A percentile compares a stretch with the other conserved stretches of the same genome.
Evolutionary conservation across 495 filamentous ascomycete genomes (phyloP).

Genomic region (Penicillium parvum): DNA sequence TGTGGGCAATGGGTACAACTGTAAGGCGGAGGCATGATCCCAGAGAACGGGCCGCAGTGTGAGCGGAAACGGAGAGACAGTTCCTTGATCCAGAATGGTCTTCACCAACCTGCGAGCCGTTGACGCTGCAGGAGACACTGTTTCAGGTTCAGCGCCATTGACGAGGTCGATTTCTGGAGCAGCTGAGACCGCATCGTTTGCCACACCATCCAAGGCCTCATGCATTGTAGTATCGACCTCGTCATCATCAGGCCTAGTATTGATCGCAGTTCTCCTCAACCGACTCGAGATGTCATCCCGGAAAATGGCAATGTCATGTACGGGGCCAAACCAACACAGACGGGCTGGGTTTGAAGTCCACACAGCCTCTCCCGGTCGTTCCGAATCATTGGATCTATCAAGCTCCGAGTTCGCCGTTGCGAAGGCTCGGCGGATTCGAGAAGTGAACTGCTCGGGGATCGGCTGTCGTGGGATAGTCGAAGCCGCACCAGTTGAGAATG

Average conservation of each 20-base stretch:
- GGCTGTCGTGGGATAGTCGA: constrained; percentile 65
- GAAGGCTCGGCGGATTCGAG: constrained; percentile 73
- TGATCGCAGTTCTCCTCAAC: constrained; percentile 68
- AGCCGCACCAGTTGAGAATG: constrained; percentile 79
- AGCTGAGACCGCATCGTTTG: constrained; percentile 9
- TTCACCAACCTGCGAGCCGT: constrained; percentile 82
- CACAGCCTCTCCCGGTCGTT: constrained; percentile 62
- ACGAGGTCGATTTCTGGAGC: constrained; percentile 10
- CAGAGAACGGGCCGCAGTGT: constrained; percentile 74
- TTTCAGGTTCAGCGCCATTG: constrained; percentile 16
- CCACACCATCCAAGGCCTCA: constrained; percentile 13
- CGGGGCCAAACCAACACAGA: constrained; percentile 75
- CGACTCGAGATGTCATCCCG: constrained; percentile 79
- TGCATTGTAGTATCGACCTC: constrained; percentile 17
- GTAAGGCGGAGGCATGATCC: constrained; percentile 71
- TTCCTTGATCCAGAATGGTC: constrained; percentile 88
- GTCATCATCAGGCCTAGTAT: constrained; percentile 35
- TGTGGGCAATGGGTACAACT: constrained; percentile 84
- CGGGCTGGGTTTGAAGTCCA: constrained; percentile 87
- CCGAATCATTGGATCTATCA: constrained; percentile 35
- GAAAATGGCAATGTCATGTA: constrained; percentile 79
- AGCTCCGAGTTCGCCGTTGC: constrained; percentile 66
- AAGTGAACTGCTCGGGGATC: constrained; percentile 85
- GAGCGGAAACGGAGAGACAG: constrained; percentile 79
- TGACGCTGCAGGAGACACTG: constrained; percentile 44